Evolutionary conservation across 1,139 yeast species (phyloP).

Genomic region (Zhuliangozyma blackwelliae): DNA sequence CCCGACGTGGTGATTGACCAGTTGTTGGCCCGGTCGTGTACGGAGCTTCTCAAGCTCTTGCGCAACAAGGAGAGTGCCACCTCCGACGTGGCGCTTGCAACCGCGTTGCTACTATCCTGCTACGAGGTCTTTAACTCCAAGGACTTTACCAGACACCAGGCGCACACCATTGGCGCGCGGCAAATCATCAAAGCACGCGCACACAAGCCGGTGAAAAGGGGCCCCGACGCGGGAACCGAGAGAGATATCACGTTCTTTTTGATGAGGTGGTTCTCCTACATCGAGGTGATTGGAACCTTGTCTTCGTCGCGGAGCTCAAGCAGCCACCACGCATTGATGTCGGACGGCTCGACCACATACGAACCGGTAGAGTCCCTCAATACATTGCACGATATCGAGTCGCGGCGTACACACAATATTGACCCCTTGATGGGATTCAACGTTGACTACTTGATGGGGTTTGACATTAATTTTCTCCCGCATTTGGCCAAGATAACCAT

Average conservation of each 20-base stretch:
- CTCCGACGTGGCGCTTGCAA: constrained; percentile 64
- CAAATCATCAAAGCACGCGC: constrained; percentile 58
- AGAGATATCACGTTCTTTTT: constrained; percentile 54
- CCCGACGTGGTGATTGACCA: constrained; percentile 47
- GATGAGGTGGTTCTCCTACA: constrained; percentile 67
- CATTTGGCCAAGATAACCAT: constrained; percentile 43
- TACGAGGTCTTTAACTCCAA: constrained; percentile 53
- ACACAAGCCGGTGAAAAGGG: constrained; percentile 1
- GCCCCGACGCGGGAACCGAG: constrained; percentile 19
- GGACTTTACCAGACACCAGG: constrained; percentile 52
- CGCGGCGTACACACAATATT: neutral
- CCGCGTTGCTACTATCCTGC: constrained; percentile 59
- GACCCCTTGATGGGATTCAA: constrained; percentile 22
- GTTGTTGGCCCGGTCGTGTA: constrained; percentile 52
- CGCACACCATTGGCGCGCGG: constrained; percentile 66
- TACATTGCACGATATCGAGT: constrained; percentile 10
- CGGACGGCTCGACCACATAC: constrained; percentile 9
- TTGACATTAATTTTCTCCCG: constrained; percentile 51
- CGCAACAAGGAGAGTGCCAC: constrained; percentile 51
- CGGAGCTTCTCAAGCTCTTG: constrained; percentile 50
- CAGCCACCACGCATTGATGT: constrained; percentile 17
- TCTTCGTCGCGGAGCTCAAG: constrained; percentile 33
- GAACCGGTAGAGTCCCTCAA: constrained; percentile 17
- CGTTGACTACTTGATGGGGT: constrained; percentile 57
- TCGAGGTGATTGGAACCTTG: constrained; percentile 65